phyloP scores from a whole-genome alignment of 2,329 filamentous ascomycete species.

The Aspergillus sp. region DNA sequence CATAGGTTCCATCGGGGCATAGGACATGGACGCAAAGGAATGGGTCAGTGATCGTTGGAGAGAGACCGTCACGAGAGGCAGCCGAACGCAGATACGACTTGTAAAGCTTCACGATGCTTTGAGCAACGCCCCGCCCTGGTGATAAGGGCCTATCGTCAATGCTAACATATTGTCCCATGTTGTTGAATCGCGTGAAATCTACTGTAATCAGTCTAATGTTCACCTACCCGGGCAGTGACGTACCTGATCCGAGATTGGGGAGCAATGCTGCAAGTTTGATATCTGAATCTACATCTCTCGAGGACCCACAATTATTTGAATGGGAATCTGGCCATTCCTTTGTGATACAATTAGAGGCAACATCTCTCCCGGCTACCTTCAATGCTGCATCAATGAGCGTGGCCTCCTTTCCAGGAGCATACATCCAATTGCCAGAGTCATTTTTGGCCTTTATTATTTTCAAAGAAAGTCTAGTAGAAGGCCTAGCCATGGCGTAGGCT shows the following conservation, averaged over 20 bases:
- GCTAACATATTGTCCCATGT: constrained; percentile 52
- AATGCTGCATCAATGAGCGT: constrained; percentile 54
- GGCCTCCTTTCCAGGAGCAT: constrained; percentile 53
- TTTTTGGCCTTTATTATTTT: constrained; percentile 60
- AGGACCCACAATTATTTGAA: constrained; percentile 22
- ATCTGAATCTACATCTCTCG: constrained; percentile 17
- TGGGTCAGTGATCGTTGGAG: constrained; percentile 47
- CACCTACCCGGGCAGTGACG: background rate
- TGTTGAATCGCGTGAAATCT: constrained; percentile 40
- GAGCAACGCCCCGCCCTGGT: constrained; percentile 50
- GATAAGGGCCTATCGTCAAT: constrained; percentile 60
- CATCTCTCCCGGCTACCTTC: constrained; percentile 57
- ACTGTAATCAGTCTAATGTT: constrained; percentile 19
- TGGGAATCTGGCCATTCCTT: constrained; percentile 27
- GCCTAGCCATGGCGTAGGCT: constrained; percentile 60
- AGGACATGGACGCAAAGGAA: constrained; percentile 57
- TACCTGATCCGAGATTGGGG: constrained; percentile 46
- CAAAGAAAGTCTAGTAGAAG: constrained; percentile 56
- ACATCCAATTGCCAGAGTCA: constrained; percentile 61
- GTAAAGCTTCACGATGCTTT: constrained; percentile 53
- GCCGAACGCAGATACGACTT: constrained; percentile 50
- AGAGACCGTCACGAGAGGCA: constrained; percentile 17
- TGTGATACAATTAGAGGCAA: constrained; percentile 50
- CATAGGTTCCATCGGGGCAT: constrained; percentile 57
- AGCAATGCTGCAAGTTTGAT: constrained; percentile 52